Base-by-base conservation (phyloP, 495 filamentous ascomycete genomes). In the Aspergillus nidulans region DNA sequence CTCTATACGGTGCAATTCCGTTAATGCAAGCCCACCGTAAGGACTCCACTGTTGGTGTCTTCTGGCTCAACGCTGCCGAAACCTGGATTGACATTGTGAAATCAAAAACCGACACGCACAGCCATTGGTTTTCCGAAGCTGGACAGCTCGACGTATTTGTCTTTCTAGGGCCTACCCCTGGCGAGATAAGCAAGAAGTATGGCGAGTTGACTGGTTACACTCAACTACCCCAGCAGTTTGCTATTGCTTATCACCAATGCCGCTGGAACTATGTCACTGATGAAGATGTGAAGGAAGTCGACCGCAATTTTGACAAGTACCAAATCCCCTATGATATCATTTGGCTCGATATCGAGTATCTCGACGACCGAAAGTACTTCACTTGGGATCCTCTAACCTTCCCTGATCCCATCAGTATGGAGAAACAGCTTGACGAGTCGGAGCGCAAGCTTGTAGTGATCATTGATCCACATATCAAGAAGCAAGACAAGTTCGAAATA, bases 221-320 rank as follows among this genome's bases (percentile, higher is more conserved):
- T 21, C 82, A 90, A 52, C 81, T 98, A 59, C 94, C 94, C 4
- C 89, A 95, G 63, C 84, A 90, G 53, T 98, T 97, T 62, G 81
- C 92, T 5, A 83, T 97, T 55, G 94, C 79, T 12, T 96, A 98
- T 67, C 94, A 98, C 63, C 94, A 98, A 67, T 97, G 94, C 69
- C 86, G 94, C 59, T 98, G 94, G 94, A 98, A 98, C 73, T 98
- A 98, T 66, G 83, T 96, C 58, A 95, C 89, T 2, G 92, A 97
- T 61, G 90, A 96, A 53, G 94, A 98, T 69, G 91, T 98, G 54
- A 92, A 88, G 67, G 89, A 97, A 66, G 91, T 98, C 47, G 92
- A 97, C 66, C 84, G 89, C 56, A 96, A 95, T 66, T 95, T 98
- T 71, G 91, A 96, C 74, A 95, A 92, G 67, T 82, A 87, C 69